Base-by-base conservation (phyloP, 2,329 filamentous ascomycete genomes). In the Rhinocladiella similis region DNA sequence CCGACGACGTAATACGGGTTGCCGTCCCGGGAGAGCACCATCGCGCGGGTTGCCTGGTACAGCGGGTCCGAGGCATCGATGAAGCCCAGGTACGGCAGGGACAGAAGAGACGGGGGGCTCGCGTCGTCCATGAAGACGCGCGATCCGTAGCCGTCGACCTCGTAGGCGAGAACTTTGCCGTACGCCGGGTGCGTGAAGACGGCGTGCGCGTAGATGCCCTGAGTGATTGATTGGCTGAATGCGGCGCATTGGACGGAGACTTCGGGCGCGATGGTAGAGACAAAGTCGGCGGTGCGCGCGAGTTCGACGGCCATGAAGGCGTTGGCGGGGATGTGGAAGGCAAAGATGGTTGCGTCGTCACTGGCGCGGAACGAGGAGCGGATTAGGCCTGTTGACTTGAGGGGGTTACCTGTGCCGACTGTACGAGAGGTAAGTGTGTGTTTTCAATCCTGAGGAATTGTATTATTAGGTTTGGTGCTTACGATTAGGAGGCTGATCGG, bases 231-330 rank as follows among this genome's bases (percentile, higher is more conserved):
- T 33, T 18, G 45, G 42, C 42, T 45, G 42, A 45, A 13, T 12
- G 16, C 22, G 16, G 42, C 18, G 42, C 42, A 45, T 18, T 45
- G 16, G 13, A 45, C 42, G 7, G 42, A 18, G 19, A 45, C 7
- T 25, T 45, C 42, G 18, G 19, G 42, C 18, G 18, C 42, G 7
- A 45, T 45, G 5, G 18, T 1, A 10, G 18, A n/a, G 42, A 45
- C 6, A 12, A 45, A 4, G 7, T 45, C 39, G 35, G 90, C 85
- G 0, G 89, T 86, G 42, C 89, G 86, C 62, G 86, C 83, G 27
- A 99, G 79, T 72, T 97, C 91, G 0, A 93, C 89, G 2, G 91
- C 86, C 81, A 97, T 96, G 86, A 96, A 92, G 22, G 94, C 94
- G 69, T 99, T 99, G 39, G 90, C 87, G 0, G 94, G 94, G 63